Evolutionary conservation across 176 grass and related monocot genomes (phyloP), one percentile per base, ranked within the genome.

Genomic region (Zizania latifolia): DNA sequence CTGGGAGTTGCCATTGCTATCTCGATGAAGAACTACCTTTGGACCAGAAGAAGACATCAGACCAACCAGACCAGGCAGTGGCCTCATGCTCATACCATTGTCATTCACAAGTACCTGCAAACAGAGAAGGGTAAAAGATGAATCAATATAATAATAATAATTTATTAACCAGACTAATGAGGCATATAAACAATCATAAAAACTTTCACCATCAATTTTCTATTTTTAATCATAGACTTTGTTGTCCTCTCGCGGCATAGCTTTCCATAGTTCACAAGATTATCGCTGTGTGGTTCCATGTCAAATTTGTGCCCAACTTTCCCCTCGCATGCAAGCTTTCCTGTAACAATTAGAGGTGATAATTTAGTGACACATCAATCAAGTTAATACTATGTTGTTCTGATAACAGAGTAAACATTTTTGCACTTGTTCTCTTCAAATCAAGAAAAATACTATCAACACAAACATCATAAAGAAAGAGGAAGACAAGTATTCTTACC

Each of bases 221-320:
- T 85, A 50, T 87, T 81, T 90, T 86, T 93, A 59, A 76, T 63
- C 87, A 84, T 97, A 58, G 66, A 92, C 55, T 73, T 90, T 26
- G 81, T 72, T 31, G 93, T 93, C 56, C 93, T 97, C 81, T 90
- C 90, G 58, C 90, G 89, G 28, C 90, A 90, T 45, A 97, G 84
- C 78, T 90, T 97, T 22, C 90, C 85, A 81, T 97, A 97, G 8
- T 97, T 73, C 43, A 37, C 69, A 60, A 97, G 85, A 84, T 97
- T 97, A 78, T 97, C 93, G 76, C 77, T 89, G 63, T 93, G 90
- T 7, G 85, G 93, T 75, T 97, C 78, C 90, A 97, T 90, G 72
- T 93, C 93, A 88, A 97, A 97, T 79, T 93, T 97, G 56, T 93
- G 68, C 50, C 88, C 90, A 9, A 93, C 93, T 76, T 90, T 93